Base-by-base conservation (phyloP, 495 filamentous ascomycete genomes). In the Sabuloglossum arenarium region DNA sequence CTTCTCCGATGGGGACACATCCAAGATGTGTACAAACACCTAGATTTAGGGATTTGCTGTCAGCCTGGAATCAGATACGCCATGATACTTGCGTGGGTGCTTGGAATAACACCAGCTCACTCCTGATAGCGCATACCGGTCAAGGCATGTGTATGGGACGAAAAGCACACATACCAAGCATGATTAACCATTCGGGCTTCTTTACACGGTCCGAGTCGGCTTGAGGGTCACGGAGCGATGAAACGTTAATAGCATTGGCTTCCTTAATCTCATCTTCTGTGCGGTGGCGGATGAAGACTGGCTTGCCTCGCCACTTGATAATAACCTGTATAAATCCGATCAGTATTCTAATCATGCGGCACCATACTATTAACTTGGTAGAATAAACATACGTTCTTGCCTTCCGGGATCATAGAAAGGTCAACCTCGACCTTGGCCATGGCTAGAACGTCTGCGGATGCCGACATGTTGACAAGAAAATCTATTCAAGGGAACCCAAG, bases 261-360 rank as follows among this genome's bases (percentile, higher is more conserved):
- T 89, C 85, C 57, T 82, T 75, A 72, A 94, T 93, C 73, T 94
- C 87, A 59, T 75, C 75, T 62, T 75, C 67, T 61, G 93, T 99
- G 61, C 93, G 87, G 82, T 99, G 93, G 68, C 93, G 90, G 80
- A 99, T 88, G 79, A 99, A 97, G 70, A 99, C 86, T 69, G 93
- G 93, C 82, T 99, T 99, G 67, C 93, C 93, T 74, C 93, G 84
- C 93, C 93, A 99, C 78, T 99, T 99, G 78, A 99, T 90, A 71
- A 97, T 93, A 69, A 97, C 84, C 86, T 93, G 62, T 66, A 56
- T 56, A 46, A 49, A 21, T 25, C 45, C 58, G 30, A 58, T 49
- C 53, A 37, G 34, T 14, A 14, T 9, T 37, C 12, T 6, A 14
- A 37, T 37, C 34, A 2, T 14, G 34, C 34, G 16, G 34, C 34